Percentiles rank a stretch among this genome's conserved stretches.
phyloP scores from a whole-genome alignment of 768 basidiomycete genomes.

The Solioccasus polychromus region DNA sequence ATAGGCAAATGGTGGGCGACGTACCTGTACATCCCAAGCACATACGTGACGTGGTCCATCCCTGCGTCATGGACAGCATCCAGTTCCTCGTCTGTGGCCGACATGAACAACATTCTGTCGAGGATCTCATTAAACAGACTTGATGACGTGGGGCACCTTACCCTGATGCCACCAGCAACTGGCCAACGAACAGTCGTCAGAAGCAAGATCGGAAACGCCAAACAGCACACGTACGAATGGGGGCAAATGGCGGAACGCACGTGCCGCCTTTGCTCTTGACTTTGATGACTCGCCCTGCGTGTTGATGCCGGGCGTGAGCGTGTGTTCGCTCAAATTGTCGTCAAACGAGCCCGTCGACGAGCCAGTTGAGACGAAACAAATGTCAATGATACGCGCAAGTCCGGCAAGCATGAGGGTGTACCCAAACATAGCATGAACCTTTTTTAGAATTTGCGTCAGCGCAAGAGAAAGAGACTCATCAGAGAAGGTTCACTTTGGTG shows the following conservation, averaged over 20 bases:
- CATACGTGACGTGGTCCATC: constrained; percentile 92
- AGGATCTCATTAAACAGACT: not conserved
- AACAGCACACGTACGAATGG: constrained; percentile 66
- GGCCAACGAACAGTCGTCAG: not conserved
- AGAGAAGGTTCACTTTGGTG: constrained; percentile 52
- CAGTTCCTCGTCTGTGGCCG: constrained; percentile 90
- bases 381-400: constrained; percentile 72
- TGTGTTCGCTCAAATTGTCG: constrained; percentile 69
- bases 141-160: constrained; percentile 29
- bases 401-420: constrained; percentile 83
- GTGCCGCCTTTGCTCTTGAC: constrained; percentile 37
- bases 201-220: not conserved
- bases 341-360: constrained; percentile 28
- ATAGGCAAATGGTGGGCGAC: constrained; percentile 9
- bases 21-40: constrained; percentile 80
- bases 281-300: constrained; percentile 14
- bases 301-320: constrained; percentile 43
- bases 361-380: constrained; percentile 66
- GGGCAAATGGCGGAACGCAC: constrained; percentile 81
- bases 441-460: no score
- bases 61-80: constrained; percentile 60
- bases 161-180: constrained; percentile 77
- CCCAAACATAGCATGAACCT: constrained; percentile 88
- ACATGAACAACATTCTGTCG: constrained; percentile 78
- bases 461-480: constrained; percentile 1